Evolutionary conservation across 768 basidiomycete species (phyloP).

Genomic region (Tephrocybe sp.): DNA sequence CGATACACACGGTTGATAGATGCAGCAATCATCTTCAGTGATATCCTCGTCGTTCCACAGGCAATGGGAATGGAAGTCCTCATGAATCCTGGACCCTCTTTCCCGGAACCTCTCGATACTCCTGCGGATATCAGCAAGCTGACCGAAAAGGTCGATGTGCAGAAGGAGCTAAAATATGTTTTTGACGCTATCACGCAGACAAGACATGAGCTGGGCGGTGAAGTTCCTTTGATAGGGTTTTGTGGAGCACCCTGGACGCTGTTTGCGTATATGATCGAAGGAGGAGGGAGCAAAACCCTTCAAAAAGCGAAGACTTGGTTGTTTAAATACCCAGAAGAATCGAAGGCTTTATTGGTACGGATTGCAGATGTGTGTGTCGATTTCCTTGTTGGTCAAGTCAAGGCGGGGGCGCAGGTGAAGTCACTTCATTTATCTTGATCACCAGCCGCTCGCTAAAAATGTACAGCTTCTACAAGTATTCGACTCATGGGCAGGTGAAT

Average conservation of each 20-base stretch:
- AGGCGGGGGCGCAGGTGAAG: conserved; percentile 92
- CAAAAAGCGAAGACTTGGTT: conserved; percentile 94
- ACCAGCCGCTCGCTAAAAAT: background rate
- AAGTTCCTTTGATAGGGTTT: conserved; percentile 96
- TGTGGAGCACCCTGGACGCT: conserved; percentile 98
- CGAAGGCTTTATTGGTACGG: conserved; percentile 68
- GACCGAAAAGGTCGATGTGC: conserved; percentile 63
- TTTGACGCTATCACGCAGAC: conserved; percentile 90
- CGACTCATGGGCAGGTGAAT: conserved; percentile 93
- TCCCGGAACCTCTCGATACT: conserved; percentile 80
- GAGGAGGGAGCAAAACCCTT: conserved; percentile 87
- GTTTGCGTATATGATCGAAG: conserved; percentile 98
- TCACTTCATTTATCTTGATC: background rate
- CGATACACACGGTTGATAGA: conserved; percentile 86
- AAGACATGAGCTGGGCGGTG: conserved; percentile 73
- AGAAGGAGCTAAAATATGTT: conserved; percentile 85
- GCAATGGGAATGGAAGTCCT: conserved; percentile 95
- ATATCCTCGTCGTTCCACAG: conserved; percentile 97
- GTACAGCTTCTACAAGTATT: conserved; percentile 90
- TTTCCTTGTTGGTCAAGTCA: conserved; percentile 88
- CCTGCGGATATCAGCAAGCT: conserved; percentile 73
- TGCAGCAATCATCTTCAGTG: conserved; percentile 96
- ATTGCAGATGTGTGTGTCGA: conserved; percentile 91
- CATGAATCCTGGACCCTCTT: conserved; percentile 91
- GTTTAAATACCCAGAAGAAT: conserved; percentile 85